phyloP scores from a whole-genome alignment of 2,329 filamentous ascomycete genomes.

The Niveomyces coronatus region DNA sequence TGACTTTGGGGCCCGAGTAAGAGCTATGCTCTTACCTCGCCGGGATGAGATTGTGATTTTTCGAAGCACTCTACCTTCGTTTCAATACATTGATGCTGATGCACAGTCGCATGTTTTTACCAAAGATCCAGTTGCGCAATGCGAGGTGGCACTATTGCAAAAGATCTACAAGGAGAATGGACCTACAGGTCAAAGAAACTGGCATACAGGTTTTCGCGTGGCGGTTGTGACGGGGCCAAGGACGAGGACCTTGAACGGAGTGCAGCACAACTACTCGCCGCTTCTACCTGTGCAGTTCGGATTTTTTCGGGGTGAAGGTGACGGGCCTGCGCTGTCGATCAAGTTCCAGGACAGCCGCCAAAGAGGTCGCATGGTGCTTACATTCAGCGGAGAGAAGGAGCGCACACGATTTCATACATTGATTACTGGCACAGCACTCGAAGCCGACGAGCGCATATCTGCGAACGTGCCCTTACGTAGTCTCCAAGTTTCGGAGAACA shows the following conservation, averaged over 20 bases:
- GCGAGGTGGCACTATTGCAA: slow-evolving; percentile 68
- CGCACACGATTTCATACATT: slow-evolving; percentile 61
- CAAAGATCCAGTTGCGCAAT: slow-evolving; percentile 59
- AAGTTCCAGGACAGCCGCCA: slow-evolving; percentile 56
- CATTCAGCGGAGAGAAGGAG: slow-evolving; percentile 65
- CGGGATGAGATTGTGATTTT: slow-evolving; percentile 62
- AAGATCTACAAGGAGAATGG: slow-evolving; percentile 56
- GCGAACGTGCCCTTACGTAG: slow-evolving; percentile 57
- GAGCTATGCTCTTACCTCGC: slow-evolving; percentile 57
- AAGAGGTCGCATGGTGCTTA: slow-evolving; percentile 63
- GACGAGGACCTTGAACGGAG: slow-evolving; percentile 66
- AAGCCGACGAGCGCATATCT: slow-evolving; percentile 58
- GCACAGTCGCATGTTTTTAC: slow-evolving; percentile 64
- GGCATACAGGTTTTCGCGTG: slow-evolving; percentile 72
- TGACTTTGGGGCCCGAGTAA: slow-evolving; percentile 71
- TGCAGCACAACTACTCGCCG: slow-evolving; percentile 59
- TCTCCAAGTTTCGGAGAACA: slow-evolving; percentile 49
- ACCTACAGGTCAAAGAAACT: slow-evolving; percentile 59
- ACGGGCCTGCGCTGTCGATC: slow-evolving; percentile 58
- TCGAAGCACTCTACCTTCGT: slow-evolving; percentile 57
- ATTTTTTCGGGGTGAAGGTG: slow-evolving; percentile 62
- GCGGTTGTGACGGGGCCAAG: slow-evolving; percentile 67
- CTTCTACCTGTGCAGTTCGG: slow-evolving; percentile 65
- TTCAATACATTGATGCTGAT: slow-evolving; percentile 71
- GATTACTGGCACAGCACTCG: slow-evolving; percentile 61